Percentiles rank a stretch among this genome's conserved stretches.
Conservation (phyloP, 2,329 filamentous ascomycete genomes). For the Ceratocystis diversiconidia region DNA sequence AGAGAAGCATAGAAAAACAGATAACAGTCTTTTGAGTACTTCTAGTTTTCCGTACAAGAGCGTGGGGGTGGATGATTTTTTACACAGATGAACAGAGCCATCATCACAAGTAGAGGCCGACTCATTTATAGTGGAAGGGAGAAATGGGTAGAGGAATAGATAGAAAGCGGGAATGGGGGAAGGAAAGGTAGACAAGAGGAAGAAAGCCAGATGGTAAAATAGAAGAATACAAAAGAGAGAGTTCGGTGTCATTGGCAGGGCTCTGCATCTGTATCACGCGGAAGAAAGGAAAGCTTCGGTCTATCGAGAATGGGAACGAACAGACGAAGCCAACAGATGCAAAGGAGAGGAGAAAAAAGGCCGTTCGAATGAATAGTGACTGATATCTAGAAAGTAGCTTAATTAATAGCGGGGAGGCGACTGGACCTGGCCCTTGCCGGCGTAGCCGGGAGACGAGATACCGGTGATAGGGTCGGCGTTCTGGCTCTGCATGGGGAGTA, state of each 20-base stretch:
- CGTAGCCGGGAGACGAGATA: slow-evolving; percentile 64
- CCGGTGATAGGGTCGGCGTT: slow-evolving; percentile 77
- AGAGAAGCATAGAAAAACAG: not conserved
- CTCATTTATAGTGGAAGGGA: not conserved
- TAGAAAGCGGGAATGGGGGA: not conserved
- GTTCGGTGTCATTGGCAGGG: not conserved
- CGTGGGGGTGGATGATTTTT: not conserved
- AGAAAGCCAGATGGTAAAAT: not conserved
- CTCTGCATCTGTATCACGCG: slow-evolving; percentile 11
- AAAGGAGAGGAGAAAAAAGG: slow-evolving; percentile 21
- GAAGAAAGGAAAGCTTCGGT: slow-evolving; percentile 16
- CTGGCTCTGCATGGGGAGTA: slow-evolving; percentile 47
- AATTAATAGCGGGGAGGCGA: slow-evolving; percentile 40
- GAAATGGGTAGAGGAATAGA: not conserved
- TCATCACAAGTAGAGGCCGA: not conserved
- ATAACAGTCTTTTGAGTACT: not conserved
- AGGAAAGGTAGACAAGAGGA: not conserved
- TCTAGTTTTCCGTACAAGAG: not conserved
- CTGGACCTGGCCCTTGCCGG: slow-evolving; percentile 66
- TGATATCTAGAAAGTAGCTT: slow-evolving; percentile 14
- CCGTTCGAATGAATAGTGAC: slow-evolving; percentile 15
- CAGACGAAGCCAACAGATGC: slow-evolving; percentile 12
- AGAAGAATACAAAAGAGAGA: not conserved
- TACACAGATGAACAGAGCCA: not conserved
- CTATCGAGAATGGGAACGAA: slow-evolving; percentile 28